Evolutionary conservation across 2,329 filamentous ascomycete species (phyloP).

Genomic region (Alternaria novae-zelandiae): DNA sequence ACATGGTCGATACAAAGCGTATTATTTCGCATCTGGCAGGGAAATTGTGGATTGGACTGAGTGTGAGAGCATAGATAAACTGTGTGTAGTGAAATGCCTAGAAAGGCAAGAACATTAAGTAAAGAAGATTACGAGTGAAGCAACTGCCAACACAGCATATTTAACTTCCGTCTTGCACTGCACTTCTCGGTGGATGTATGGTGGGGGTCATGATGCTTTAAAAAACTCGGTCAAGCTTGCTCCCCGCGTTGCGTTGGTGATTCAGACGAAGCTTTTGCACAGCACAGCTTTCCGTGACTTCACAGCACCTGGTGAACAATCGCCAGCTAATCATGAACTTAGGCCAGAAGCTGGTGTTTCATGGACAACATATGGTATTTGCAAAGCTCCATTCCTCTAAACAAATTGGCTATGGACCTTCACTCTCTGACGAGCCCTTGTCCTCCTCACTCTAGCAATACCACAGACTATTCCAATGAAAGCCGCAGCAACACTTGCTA

Average conservation of each 20-base stretch:
- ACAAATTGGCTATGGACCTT: background rate
- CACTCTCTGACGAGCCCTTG: background rate
- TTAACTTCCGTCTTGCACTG: background rate
- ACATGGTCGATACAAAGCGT: background rate
- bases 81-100: background rate
- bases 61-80: background rate
- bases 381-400: background rate
- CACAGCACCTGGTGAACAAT: background rate
- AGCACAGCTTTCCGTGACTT: background rate
- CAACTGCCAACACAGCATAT: background rate
- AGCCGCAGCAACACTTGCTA: conserved; percentile 2
- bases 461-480: background rate
- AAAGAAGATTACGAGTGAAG: background rate
- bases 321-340: background rate
- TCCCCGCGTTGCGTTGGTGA: background rate
- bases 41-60: background rate
- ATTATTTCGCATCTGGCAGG: background rate
- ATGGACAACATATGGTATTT: background rate
- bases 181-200: background rate
- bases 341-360: background rate
- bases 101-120: background rate
- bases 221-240: background rate
- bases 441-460: background rate
- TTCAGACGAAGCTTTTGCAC: background rate
- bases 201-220: background rate